Evolutionary conservation across 108 stramenopile genomes (phyloP), one percentile per base, ranked within the genome.

Genomic region (Cyclostephanos tholiformis): DNA sequence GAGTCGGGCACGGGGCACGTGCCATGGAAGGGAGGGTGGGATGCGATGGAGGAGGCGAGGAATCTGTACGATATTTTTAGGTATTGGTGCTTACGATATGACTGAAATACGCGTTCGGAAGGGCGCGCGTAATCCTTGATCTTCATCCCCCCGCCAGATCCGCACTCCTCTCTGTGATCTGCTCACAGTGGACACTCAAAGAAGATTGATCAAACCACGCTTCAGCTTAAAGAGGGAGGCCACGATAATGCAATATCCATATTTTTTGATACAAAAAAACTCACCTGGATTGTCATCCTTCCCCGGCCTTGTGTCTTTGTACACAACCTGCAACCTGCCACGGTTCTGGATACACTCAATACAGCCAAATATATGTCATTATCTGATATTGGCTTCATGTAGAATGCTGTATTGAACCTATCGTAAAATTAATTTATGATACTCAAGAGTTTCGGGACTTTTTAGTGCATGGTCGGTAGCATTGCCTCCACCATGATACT

Each of bases 261-360:
- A 7, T 41, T 12, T n/a, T n/a, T n/a, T n/a, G n/a, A n/a, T n/a
- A 19, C 36, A 60, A 38, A 60, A 14, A 17, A 36, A 38, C 59
- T 60, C 59, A 60, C 59, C 59, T 7, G 70, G 50, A 60, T 63
- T 61, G 11, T 74, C 84, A 63, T 82, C 78, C 53, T 75, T 72
- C 16, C 68, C 74, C n/a, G 50, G 26, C 53, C 67, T 58, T 2
- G 76, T 76, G 36, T 72, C 82, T 75, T 93, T 88, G 35, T 84
- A 77, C 20, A 86, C 65, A 1, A 93, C n/a, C n/a, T n/a, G n/a
- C n/a, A n/a, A n/a, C 86, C 75, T 93, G 92, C 87, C 90, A 93
- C 12, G 90, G 92, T 74, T 89, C 89, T 4, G 85, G 86, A 66
- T 90, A 92, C 11, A 89, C 87, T 29, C 89, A 79, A 69, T 79